A percentile compares a stretch with the other conserved stretches of the same genome.
These are phyloP conservation scores for Phytophthora sp. DNA, from an alignment of 352 stramenopile genomes.

Conservation along the genomic window DNA sequence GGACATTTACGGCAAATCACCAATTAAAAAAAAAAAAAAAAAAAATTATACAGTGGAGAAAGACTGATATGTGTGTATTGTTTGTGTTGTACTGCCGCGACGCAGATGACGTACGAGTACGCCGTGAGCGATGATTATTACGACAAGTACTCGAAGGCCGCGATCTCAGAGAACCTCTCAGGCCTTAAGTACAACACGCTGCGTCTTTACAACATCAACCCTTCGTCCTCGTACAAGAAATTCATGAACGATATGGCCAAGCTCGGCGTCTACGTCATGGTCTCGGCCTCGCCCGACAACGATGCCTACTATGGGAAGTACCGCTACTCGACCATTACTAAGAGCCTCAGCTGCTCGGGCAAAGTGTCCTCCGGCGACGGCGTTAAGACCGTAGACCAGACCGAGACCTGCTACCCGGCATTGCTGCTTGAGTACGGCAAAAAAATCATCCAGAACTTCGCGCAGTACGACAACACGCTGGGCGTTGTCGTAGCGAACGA, in stretches of 20 bases:
- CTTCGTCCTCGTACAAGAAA: slow-evolving; percentile 76
- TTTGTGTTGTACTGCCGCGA: too few relatives aligned
- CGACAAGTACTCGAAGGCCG: slow-evolving; percentile 80
- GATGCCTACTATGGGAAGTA: slow-evolving; percentile 89
- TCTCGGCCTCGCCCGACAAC: slow-evolving; percentile 82
- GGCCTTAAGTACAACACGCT: slow-evolving; percentile 86
- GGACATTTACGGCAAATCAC: too few relatives aligned
- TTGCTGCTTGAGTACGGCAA: slow-evolving; percentile 89
- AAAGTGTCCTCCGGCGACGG: slow-evolving; percentile 44
- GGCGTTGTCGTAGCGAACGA: slow-evolving; percentile 87
- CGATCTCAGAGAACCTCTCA: slow-evolving; percentile 68
- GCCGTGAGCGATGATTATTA: slow-evolving; percentile 88
- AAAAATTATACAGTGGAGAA: neutral
- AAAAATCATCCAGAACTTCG: slow-evolving; percentile 90
- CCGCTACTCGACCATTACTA: slow-evolving; percentile 79
- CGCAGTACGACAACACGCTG: slow-evolving; percentile 88
- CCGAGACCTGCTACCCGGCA: slow-evolving; percentile 84
- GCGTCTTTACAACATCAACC: slow-evolving; percentile 90
- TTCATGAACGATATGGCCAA: slow-evolving; percentile 88
- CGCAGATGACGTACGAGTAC: slow-evolving; percentile 88
- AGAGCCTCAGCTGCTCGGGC: slow-evolving; percentile 61
- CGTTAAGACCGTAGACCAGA: slow-evolving; percentile 63
- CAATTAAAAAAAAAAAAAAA: neutral
- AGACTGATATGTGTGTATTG: slow-evolving; percentile 16
- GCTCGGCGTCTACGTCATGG: slow-evolving; percentile 82